Percentiles rank a stretch among this genome's conserved stretches.
phyloP scores from a whole-genome alignment of 1,284 basidiomycete species.

The Ganoderma sinense region DNA sequence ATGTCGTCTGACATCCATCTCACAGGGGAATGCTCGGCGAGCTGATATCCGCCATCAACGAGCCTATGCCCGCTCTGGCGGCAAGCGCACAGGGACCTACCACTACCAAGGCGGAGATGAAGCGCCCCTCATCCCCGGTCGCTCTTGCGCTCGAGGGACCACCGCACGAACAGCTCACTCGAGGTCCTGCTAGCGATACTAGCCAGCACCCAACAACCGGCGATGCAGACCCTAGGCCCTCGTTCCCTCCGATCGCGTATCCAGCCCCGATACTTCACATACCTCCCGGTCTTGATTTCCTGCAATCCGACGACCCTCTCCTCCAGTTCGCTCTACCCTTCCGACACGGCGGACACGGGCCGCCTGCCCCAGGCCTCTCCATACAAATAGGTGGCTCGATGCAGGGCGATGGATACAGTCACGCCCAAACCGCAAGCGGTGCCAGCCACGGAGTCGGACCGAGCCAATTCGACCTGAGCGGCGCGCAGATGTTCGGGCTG shows the following conservation, averaged over 20 bases:
- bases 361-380: not conserved
- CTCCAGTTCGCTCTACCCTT: not conserved
- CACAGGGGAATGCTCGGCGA: not conserved
- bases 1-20: not conserved
- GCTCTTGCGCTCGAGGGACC: not conserved
- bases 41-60: not conserved
- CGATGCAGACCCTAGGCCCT: not conserved
- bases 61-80: not conserved
- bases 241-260: not conserved
- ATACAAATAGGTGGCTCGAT: too few relatives aligned
- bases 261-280: not conserved
- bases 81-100: too few relatives aligned
- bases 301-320: not conserved
- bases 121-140: not conserved
- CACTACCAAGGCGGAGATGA: too few relatives aligned
- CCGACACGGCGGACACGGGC: not conserved
- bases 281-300: not conserved
- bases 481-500: not conserved
- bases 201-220: not conserved
- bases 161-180: not conserved
- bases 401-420: too few relatives aligned
- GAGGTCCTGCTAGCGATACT: not conserved
- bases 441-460: not conserved
- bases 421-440: not conserved
- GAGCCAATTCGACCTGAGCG: not conserved